A percentile compares a stretch with the other conserved stretches of the same genome.
Evolutionary conservation across 179 eudicot genomes (phyloP).

Genomic region (Camellia oleifera): DNA sequence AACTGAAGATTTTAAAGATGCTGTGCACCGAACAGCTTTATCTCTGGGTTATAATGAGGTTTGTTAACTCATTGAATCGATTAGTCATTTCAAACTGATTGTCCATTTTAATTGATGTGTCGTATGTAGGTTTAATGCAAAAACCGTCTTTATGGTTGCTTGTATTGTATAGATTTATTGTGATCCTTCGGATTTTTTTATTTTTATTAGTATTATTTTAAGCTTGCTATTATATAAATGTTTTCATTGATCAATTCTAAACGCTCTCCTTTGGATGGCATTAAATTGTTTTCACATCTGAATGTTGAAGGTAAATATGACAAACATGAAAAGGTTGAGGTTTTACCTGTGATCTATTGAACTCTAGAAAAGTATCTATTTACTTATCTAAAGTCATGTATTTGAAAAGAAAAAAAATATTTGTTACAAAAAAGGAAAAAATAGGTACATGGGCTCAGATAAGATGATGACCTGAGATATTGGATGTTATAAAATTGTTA

Average conservation of each 20-base stretch:
- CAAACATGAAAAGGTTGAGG: background rate
- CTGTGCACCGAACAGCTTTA: conserved; percentile 66
- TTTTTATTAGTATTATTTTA: background rate
- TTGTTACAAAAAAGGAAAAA: background rate
- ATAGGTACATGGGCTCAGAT: background rate
- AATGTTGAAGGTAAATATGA: background rate
- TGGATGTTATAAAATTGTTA: background rate
- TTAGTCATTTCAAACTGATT: background rate
- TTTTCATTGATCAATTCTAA: background rate
- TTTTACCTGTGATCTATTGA: background rate
- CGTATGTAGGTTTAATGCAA: background rate
- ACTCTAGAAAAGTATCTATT: background rate
- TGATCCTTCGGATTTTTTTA: background rate
- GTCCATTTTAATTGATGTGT: background rate
- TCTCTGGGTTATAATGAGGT: conserved; percentile 75
- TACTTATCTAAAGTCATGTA: background rate
- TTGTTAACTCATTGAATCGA: background rate
- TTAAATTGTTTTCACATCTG: background rate
- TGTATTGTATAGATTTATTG: background rate
- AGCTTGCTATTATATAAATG: background rate
- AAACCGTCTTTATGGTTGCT: background rate
- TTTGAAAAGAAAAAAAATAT: background rate
- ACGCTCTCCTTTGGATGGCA: background rate
- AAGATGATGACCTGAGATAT: background rate
- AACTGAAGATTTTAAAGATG: conserved; percentile 94